Evolutionary conservation across 352 stramenopile species (phyloP).

Genomic region (Phytopythium delawarense): DNA sequence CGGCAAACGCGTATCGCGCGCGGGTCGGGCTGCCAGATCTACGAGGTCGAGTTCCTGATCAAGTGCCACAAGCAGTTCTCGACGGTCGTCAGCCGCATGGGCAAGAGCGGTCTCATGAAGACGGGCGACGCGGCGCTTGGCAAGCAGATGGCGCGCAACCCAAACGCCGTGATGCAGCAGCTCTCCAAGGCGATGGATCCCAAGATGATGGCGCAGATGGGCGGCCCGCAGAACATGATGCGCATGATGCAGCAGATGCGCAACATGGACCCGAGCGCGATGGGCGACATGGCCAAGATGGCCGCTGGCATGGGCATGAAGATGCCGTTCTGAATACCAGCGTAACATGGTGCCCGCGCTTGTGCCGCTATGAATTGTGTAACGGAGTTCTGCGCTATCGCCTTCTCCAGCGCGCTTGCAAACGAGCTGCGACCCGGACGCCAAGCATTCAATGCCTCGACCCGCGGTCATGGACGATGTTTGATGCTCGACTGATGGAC

Average conservation of each 20-base stretch:
- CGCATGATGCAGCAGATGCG: constrained; percentile 95
- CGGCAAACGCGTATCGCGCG: constrained; percentile 87
- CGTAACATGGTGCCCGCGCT: background rate
- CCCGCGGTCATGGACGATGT: background rate
- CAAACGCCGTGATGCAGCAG: constrained; percentile 95
- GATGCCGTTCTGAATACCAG: constrained; percentile 58
- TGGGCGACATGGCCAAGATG: constrained; percentile 83
- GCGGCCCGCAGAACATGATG: constrained; percentile 83
- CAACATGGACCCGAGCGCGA: constrained; percentile 65
- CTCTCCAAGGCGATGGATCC: constrained; percentile 93
- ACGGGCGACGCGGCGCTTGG: constrained; percentile 80
- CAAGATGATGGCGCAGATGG: constrained; percentile 90
- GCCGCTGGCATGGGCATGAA: constrained; percentile 70
- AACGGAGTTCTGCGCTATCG: background rate
- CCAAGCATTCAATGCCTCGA: background rate
- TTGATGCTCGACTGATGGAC: background rate
- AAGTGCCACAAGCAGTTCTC: constrained; percentile 96
- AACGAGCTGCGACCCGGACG: background rate
- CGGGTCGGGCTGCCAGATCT: constrained; percentile 86
- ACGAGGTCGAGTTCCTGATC: constrained; percentile 92
- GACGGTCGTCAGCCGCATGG: constrained; percentile 95
- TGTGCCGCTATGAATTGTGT: background rate
- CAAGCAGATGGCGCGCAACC: constrained; percentile 96
- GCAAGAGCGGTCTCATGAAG: constrained; percentile 94
- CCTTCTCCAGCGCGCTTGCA: background rate